These are phyloP conservation scores for Fusarium sp. DNA, from an alignment of 2,329 filamentous ascomycete genomes.

Conservation along the genomic window DNA sequence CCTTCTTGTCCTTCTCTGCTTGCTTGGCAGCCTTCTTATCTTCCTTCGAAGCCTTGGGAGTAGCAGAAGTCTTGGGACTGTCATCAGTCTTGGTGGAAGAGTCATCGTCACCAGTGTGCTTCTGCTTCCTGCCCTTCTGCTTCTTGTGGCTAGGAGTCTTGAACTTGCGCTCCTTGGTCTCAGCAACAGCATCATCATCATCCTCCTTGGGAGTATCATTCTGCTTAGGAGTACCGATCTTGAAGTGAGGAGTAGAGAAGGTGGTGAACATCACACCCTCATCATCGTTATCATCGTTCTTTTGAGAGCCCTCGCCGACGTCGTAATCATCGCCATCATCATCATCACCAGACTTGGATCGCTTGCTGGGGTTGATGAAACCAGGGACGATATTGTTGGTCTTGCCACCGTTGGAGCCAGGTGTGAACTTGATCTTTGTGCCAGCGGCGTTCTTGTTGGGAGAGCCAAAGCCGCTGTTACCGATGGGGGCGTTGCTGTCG, in stretches of 20 bases:
- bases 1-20: background rate
- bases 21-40: background rate
- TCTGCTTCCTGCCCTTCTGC: slow-evolving; percentile 5
- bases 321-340: background rate
- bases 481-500: background rate
- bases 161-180: background rate
- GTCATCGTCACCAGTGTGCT: background rate
- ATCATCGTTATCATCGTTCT: background rate
- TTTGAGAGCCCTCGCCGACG: background rate
- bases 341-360: background rate
- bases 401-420: background rate
- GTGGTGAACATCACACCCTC: background rate
- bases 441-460: slow-evolving; percentile 3
- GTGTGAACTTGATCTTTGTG: slow-evolving; percentile 1
- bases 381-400: background rate
- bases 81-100: background rate
- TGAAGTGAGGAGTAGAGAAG: background rate
- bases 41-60: background rate
- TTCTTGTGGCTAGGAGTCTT: slow-evolving; percentile 8
- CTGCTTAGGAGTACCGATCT: slow-evolving; percentile 2
- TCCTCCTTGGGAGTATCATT: background rate
- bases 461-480: background rate
- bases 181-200: background rate
- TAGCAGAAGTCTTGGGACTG: background rate
- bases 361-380: background rate